Evolutionary conservation across 306 rosid species (phyloP).

Genomic region (Dalbergia oliveri): DNA sequence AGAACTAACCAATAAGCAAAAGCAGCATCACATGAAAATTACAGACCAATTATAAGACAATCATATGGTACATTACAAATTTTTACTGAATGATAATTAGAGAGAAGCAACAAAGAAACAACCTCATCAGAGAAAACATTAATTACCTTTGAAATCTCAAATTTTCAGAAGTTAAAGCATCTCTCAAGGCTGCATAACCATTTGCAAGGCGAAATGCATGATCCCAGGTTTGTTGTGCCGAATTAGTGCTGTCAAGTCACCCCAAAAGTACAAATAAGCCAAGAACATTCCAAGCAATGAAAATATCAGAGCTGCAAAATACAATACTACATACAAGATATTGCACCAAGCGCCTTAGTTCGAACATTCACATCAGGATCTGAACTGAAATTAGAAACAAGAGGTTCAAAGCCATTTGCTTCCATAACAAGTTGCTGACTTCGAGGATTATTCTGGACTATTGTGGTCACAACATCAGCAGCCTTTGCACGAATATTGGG

Average conservation of each 20-base stretch:
- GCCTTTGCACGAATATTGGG: slow-evolving; percentile 96
- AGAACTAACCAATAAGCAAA: not conserved
- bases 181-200: slow-evolving; percentile 88
- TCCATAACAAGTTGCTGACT: slow-evolving; percentile 96
- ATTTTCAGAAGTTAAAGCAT: slow-evolving; percentile 76
- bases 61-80: not conserved
- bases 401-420: slow-evolving; percentile 89
- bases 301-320: not conserved
- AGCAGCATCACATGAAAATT: not conserved
- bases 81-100: not conserved
- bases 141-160: slow-evolving; percentile 93
- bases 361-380: slow-evolving; percentile 84
- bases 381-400: slow-evolving; percentile 70
- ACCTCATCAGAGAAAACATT: not conserved
- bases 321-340: slow-evolving; percentile 73
- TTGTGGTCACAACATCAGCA: slow-evolving; percentile 88
- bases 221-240: slow-evolving; percentile 81
- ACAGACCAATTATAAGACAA: not conserved
- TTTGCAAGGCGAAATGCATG: slow-evolving; percentile 85
- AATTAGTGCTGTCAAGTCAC: slow-evolving; percentile 72
- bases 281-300: slow-evolving; percentile 15
- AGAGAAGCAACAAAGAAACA: not conserved
- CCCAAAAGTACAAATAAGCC: slow-evolving; percentile 41
- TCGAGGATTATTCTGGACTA: slow-evolving; percentile 90
- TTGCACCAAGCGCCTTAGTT: slow-evolving; percentile 87